Conservation (phyloP, 257 asterid genomes). For the Henckelia pumila region DNA sequence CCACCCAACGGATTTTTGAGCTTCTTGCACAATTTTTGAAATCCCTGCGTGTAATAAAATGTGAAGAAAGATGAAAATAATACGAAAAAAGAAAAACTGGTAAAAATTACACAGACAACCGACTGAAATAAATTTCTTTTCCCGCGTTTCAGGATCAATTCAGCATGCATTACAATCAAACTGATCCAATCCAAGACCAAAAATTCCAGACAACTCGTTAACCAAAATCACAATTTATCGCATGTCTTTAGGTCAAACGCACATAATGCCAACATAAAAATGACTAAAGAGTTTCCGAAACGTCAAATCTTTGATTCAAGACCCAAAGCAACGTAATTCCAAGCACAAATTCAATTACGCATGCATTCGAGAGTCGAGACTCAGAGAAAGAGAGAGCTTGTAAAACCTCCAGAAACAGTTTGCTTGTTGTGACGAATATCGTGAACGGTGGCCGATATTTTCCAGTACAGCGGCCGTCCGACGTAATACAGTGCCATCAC, state of each 20-base stretch:
- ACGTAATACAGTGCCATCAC: slow-evolving; percentile 50
- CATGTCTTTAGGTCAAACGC: background rate
- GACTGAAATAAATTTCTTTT: background rate
- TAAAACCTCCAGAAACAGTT: slow-evolving; percentile 73
- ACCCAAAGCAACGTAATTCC: background rate
- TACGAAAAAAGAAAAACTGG: background rate
- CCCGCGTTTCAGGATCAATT: background rate
- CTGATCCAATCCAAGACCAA: background rate
- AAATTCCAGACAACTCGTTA: background rate
- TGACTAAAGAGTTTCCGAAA: background rate
- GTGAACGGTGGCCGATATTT: slow-evolving; percentile 79
- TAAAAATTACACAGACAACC: background rate
- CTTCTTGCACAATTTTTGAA: background rate
- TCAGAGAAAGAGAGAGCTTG: background rate
- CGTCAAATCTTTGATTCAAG: background rate
- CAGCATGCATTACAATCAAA: background rate
- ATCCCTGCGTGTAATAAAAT: background rate
- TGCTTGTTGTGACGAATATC: slow-evolving; percentile 82
- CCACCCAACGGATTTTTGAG: background rate
- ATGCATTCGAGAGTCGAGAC: background rate
- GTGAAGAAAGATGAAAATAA: background rate
- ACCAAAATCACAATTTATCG: no score
- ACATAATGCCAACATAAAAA: background rate
- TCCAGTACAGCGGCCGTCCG: slow-evolving; percentile 90
- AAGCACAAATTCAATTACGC: background rate